Percentiles rank a stretch among this genome's conserved stretches.
These are phyloP conservation scores for Platanthera guangdongensis DNA, from an alignment of 106 monocot genomes.

Conservation along the genomic window DNA sequence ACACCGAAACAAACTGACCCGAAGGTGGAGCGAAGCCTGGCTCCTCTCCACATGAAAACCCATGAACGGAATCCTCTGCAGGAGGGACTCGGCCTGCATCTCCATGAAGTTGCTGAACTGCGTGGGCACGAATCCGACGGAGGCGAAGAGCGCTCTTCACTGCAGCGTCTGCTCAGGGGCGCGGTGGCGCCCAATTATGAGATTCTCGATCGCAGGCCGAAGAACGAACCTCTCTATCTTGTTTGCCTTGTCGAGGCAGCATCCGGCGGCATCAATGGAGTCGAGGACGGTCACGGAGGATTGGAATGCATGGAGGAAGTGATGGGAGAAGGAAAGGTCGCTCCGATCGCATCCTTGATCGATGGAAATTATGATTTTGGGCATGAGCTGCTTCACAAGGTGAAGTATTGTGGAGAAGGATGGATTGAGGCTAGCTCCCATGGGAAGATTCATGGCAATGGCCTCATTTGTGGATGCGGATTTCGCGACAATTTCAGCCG, in stretches of 20 bases:
- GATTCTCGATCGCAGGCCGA: conserved; percentile 53
- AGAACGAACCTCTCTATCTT: conserved; percentile 75
- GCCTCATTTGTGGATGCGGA: conserved; percentile 24
- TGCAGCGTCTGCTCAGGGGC: conserved; percentile 38
- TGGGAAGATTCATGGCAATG: conserved; percentile 74
- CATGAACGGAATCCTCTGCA: conserved; percentile 79
- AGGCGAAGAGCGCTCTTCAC: conserved; percentile 39
- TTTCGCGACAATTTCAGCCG: conserved; percentile 28
- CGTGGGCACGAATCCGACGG: conserved; percentile 42
- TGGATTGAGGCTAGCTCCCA: conserved; percentile 19
- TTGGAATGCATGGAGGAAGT: conserved; percentile 56
- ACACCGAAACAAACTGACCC: too few relatives aligned
- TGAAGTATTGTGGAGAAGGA: conserved; percentile 35
- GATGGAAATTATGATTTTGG: conserved; percentile 63
- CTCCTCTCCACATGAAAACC: conserved; percentile 81
- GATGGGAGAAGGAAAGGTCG: conserved; percentile 56
- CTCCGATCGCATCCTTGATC: conserved; percentile 67
- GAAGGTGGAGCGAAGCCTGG: conserved; percentile 47
- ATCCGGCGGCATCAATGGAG: conserved; percentile 69
- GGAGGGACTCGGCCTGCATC: conserved; percentile 80
- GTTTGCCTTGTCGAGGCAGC: conserved; percentile 30
- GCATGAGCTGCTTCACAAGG: conserved; percentile 69
- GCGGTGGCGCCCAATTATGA: conserved; percentile 37
- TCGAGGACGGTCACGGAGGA: conserved; percentile 57
- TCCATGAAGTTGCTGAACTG: conserved; percentile 90